Evolutionary conservation across 495 filamentous ascomycete genomes (phyloP).

Genomic region (Extremus antarcticus): DNA sequence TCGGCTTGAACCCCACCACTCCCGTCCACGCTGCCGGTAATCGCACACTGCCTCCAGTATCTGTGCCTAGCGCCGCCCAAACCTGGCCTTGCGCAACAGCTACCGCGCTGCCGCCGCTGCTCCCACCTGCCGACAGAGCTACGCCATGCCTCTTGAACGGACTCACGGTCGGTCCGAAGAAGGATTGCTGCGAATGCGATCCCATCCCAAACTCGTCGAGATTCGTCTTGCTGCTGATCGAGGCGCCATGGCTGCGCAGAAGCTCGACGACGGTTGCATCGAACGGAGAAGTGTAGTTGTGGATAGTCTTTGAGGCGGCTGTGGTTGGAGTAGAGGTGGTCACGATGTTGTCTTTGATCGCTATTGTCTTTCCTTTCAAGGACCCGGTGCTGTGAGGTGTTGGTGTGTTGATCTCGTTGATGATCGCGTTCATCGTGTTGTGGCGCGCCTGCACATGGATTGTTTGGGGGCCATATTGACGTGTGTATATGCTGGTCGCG

Average conservation of each 20-base stretch:
- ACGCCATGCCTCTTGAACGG: conserved; percentile 11
- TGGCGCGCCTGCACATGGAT: neutral
- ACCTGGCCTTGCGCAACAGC: conserved; percentile 65
- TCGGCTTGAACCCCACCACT: conserved; percentile 84
- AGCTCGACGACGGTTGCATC: conserved; percentile 69
- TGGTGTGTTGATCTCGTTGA: neutral
- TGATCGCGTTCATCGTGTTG: neutral
- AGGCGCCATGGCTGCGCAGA: conserved; percentile 53
- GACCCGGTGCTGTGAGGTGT: neutral
- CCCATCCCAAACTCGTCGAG: conserved; percentile 99
- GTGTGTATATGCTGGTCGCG: neutral
- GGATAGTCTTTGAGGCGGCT: conserved; percentile 68
- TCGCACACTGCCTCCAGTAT: conserved; percentile 88
- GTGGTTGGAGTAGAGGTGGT: conserved; percentile 61
- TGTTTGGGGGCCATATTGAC: neutral
- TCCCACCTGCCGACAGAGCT: conserved; percentile 66
- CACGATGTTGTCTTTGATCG: conserved; percentile 87
- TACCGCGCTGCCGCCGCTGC: conserved; percentile 87
- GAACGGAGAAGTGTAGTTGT: conserved; percentile 62
- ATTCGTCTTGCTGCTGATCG: conserved; percentile 71
- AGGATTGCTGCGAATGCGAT: conserved; percentile 69
- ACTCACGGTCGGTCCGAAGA: conserved; percentile 56
- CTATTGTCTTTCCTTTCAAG: conserved; percentile 33
- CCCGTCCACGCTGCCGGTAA: conserved; percentile 88
- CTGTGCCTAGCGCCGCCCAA: conserved; percentile 78